Evolutionary conservation across 306 rosid genomes (phyloP).

Genomic region (Carpinus viminea): DNA sequence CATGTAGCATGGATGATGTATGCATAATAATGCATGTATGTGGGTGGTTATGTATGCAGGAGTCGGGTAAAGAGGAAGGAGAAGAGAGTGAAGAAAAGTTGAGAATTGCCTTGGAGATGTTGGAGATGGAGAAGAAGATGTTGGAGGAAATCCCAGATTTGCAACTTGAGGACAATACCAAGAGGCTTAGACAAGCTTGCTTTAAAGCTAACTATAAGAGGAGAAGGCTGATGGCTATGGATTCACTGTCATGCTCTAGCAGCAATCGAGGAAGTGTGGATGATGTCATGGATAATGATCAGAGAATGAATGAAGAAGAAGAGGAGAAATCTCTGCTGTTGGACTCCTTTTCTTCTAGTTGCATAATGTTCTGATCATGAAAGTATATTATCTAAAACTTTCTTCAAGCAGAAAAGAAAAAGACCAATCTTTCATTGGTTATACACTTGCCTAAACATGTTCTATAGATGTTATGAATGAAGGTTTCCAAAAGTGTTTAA

Average conservation of each 20-base stretch:
- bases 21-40: too few species aligned
- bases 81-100: constrained; percentile 43
- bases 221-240: constrained; percentile 48
- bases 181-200: constrained; percentile 82
- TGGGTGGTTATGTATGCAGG: constrained; percentile 34
- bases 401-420: background rate
- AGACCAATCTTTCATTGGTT: background rate
- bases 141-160: constrained; percentile 79
- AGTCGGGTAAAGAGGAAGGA: constrained; percentile 50
- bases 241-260: background rate
- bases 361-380: background rate
- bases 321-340: background rate
- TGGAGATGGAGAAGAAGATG: constrained; percentile 71
- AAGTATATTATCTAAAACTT: background rate
- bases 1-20: background rate
- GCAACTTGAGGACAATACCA: constrained; percentile 59
- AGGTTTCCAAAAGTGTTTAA: too few species aligned
- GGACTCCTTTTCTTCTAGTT: background rate
- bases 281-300: background rate
- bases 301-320: background rate
- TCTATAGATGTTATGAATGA: too few species aligned
- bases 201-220: constrained; percentile 91
- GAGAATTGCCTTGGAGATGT: constrained; percentile 45
- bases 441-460: too few species aligned
- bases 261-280: background rate